These are phyloP conservation scores for Chlamydomonas incerta DNA, from an alignment of 139 green algal species.

Conservation along the genomic window DNA sequence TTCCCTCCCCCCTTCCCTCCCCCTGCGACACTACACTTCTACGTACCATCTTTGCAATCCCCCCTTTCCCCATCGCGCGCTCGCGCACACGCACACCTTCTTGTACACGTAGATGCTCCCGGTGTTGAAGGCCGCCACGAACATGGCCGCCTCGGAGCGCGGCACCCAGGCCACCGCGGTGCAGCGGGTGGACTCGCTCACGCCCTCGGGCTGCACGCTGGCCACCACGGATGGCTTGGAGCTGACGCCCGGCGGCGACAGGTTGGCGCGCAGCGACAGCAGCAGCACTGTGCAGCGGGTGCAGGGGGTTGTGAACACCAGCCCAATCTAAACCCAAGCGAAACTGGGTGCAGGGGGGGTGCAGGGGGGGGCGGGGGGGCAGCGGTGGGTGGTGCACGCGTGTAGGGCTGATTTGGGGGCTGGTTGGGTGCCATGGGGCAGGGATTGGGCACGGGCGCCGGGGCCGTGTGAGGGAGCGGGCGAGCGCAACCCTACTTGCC, in stretches of 20 bases:
- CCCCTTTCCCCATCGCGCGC: too few species aligned
- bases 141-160: conserved; percentile 48
- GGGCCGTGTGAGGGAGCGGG: too few species aligned
- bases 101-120: conserved; percentile 79
- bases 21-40: too few species aligned
- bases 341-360: background rate
- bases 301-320: too few species aligned
- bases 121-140: conserved; percentile 69
- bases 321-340: too few species aligned
- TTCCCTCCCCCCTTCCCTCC: too few species aligned
- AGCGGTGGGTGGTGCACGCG: too few species aligned
- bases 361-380: background rate
- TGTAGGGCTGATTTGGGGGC: background rate
- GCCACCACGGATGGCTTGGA: conserved; percentile 48
- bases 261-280: conserved; percentile 70
- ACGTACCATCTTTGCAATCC: too few species aligned
- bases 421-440: too few species aligned
- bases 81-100: conserved; percentile 53
- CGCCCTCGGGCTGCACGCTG: conserved; percentile 62
- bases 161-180: conserved; percentile 74
- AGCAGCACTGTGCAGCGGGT: conserved; percentile 69
- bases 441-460: too few species aligned
- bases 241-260: conserved; percentile 45
- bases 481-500: conserved; percentile 8
- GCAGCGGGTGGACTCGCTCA: conserved; percentile 38